phyloP scores from a whole-genome alignment of 202 grass and related monocot genomes.

The Schoenoplectus triqueter region DNA sequence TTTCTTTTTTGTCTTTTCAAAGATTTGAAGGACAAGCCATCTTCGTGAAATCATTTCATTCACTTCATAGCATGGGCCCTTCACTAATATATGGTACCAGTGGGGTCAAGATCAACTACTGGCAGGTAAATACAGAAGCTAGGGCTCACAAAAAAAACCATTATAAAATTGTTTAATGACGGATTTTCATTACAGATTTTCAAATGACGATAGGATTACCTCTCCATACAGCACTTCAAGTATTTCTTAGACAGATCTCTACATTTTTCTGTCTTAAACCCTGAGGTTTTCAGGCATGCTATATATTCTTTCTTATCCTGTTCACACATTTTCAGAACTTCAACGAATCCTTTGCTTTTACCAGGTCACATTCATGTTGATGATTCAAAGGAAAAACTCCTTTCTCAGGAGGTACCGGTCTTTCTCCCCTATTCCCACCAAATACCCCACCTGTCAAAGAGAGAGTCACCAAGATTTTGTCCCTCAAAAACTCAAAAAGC shows the following conservation, averaged over 20 bases:
- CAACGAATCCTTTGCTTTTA: constrained; percentile 27
- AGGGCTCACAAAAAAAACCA: not conserved
- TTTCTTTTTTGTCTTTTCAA: not conserved
- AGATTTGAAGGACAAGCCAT: too few relatives aligned
- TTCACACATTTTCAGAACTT: constrained; percentile 21
- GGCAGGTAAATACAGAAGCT: not conserved
- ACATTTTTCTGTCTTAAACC: constrained; percentile 64
- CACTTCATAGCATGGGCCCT: not conserved
- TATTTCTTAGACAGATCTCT: constrained; percentile 52
- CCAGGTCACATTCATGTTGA: constrained; percentile 80
- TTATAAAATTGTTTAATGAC: not conserved
- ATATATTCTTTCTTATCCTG: constrained; percentile 93
- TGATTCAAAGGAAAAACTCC: constrained; percentile 86
- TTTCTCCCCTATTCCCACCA: constrained; percentile 81
- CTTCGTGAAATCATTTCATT: not conserved
- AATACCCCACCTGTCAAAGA: constrained; percentile 66
- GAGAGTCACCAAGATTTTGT: not conserved
- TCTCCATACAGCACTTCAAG: constrained; percentile 51
- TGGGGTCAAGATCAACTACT: not conserved
- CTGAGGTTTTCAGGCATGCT: constrained; percentile 69
- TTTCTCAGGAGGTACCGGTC: constrained; percentile 88
- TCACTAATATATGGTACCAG: not conserved
- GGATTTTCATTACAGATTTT: not conserved
- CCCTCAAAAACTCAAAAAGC: not conserved
- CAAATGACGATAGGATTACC: constrained; percentile 31